A percentile compares a stretch with the other conserved stretches of the same genome.
Evolutionary conservation across 352 stramenopile genomes (phyloP).

Genomic region (Phytopythium ostracodes): DNA sequence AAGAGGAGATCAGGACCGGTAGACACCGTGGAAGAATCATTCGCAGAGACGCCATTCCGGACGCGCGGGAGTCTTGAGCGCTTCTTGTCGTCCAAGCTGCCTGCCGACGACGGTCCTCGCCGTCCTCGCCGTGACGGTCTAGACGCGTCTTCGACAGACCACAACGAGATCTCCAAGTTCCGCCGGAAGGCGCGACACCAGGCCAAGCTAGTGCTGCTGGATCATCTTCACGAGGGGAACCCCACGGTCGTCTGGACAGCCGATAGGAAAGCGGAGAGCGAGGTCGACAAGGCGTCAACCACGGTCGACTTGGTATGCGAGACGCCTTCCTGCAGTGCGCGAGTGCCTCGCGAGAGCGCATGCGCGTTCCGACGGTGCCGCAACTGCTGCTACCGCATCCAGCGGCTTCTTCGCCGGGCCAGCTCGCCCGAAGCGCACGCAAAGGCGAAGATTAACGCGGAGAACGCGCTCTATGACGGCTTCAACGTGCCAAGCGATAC

Average conservation of each 20-base stretch:
- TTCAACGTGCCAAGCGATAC: not conserved
- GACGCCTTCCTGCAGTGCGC: constrained; percentile 25
- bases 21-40: not conserved
- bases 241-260: constrained; percentile 54
- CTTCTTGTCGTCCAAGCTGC: not conserved
- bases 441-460: constrained; percentile 12
- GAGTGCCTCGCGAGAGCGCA: constrained; percentile 29
- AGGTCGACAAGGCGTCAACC: not conserved
- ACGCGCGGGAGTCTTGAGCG: not conserved
- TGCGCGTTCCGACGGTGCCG: constrained; percentile 51
- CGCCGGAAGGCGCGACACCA: constrained; percentile 55
- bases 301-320: constrained; percentile 8
- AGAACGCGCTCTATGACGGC: not conserved
- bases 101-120: not conserved
- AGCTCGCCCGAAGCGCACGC: constrained; percentile 10
- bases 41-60: not conserved
- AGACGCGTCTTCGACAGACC: constrained; percentile 10
- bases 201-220: constrained; percentile 46
- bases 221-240: constrained; percentile 37
- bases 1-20: not conserved
- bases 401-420: constrained; percentile 31
- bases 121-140: too few species aligned
- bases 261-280: constrained; percentile 19
- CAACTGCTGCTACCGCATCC: constrained; percentile 66
- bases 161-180: constrained; percentile 44